phyloP scores from a whole-genome alignment of 495 filamentous ascomycete genomes.

The Chaetomidium leptoderma region DNA sequence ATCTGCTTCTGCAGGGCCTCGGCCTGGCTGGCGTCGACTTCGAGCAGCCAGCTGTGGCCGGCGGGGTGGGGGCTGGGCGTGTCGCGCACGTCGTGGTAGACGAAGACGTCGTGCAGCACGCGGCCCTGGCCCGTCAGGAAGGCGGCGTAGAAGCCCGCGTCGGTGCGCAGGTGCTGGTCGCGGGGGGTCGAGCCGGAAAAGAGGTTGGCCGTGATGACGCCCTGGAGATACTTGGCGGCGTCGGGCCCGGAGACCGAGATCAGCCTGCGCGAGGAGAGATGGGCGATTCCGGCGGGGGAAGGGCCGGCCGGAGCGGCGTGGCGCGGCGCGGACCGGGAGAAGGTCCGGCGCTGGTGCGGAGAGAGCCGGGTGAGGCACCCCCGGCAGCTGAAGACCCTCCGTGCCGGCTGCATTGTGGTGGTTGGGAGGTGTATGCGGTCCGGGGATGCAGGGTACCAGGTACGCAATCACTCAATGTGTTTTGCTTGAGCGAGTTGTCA shows the following conservation, averaged over 20 bases:
- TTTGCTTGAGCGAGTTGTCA: no score
- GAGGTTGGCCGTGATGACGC: conserved; percentile 75
- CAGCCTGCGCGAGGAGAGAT: conserved; percentile 66
- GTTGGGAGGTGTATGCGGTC: background rate
- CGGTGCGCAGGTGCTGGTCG: conserved; percentile 15
- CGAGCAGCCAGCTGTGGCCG: conserved; percentile 62
- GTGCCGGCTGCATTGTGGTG: conserved; percentile 2
- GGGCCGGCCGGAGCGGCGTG: conserved; percentile 21
- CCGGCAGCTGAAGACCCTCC: conserved; percentile 7
- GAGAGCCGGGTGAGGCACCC: conserved; percentile 10
- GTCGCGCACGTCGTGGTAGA: conserved; percentile 59
- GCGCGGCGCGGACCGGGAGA: conserved; percentile 8
- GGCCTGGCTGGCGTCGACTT: conserved; percentile 67
- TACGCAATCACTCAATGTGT: no score
- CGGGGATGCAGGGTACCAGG: no score
- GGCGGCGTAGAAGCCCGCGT: conserved; percentile 62
- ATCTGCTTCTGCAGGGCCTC: conserved; percentile 62
- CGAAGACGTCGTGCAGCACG: conserved; percentile 81
- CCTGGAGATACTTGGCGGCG: conserved; percentile 79
- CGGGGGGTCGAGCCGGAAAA: conserved; percentile 23
- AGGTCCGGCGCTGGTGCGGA: conserved; percentile 17
- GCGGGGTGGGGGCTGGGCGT: conserved; percentile 42
- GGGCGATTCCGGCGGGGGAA: conserved; percentile 47
- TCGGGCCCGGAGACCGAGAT: conserved; percentile 75
- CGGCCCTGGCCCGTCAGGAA: conserved; percentile 85